A percentile compares a stretch with the other conserved stretches of the same genome.
phyloP scores from a whole-genome alignment of 2,329 filamentous ascomycete species.

The Colletotrichum spaethianum region DNA sequence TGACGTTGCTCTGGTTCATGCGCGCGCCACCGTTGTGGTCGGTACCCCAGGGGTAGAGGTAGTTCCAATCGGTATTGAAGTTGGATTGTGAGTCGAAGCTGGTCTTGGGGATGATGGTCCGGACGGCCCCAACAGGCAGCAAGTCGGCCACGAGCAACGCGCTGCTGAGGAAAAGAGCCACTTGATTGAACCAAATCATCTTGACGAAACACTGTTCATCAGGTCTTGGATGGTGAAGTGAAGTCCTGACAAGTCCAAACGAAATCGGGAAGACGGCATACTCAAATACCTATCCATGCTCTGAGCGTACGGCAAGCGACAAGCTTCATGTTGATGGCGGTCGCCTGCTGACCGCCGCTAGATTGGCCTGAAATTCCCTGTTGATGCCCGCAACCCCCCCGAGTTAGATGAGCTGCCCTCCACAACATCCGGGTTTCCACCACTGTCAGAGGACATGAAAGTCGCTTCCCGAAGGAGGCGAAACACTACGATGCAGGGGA shows the following conservation, averaged over 20 bases:
- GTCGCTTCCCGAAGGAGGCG: slow-evolving; percentile 24
- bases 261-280: neutral
- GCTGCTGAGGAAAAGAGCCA: slow-evolving; percentile 26
- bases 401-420: slow-evolving; percentile 23
- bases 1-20: slow-evolving; percentile 64
- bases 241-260: neutral
- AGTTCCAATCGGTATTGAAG: slow-evolving; percentile 62
- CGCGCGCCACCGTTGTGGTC: slow-evolving; percentile 71
- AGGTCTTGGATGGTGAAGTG: neutral
- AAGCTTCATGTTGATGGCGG: slow-evolving; percentile 17
- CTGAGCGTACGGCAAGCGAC: neutral
- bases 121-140: slow-evolving; percentile 9
- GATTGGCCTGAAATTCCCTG: slow-evolving; percentile 3
- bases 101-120: slow-evolving; percentile 38
- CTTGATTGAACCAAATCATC: slow-evolving; percentile 31
- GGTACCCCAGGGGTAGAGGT: slow-evolving; percentile 69
- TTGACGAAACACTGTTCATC: neutral
- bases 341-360: neutral
- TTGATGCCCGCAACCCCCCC: neutral
- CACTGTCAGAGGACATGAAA: neutral
- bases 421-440: neutral
- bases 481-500: slow-evolving; percentile 24
- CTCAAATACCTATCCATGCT: slow-evolving; percentile 13
- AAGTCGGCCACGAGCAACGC: slow-evolving; percentile 34
- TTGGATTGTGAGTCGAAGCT: slow-evolving; percentile 30